phyloP scores from a whole-genome alignment of 495 filamentous ascomycete genomes.

The Podospora pseudopauciseta region DNA sequence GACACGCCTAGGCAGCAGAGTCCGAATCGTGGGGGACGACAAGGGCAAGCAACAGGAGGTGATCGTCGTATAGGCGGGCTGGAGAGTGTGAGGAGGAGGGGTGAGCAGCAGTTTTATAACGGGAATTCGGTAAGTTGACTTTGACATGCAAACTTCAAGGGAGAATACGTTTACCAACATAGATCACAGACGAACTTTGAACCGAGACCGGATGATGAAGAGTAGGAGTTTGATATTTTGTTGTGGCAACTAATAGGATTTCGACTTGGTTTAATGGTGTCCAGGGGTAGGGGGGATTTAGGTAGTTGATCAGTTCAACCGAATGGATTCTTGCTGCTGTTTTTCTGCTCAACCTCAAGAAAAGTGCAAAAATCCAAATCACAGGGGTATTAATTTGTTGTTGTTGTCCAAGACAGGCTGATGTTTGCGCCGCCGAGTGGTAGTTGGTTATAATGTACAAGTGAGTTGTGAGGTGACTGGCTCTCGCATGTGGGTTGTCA shows the following conservation, averaged over 20 bases:
- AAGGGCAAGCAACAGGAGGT: conserved; percentile 2
- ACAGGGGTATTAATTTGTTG: background rate
- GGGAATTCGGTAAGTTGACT: conserved; percentile 71
- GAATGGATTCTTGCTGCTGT: background rate
- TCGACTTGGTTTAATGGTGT: background rate
- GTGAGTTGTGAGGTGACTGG: background rate
- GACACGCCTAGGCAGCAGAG: conserved; percentile 8
- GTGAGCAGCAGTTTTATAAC: conserved; percentile 72
- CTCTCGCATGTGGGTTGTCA: no score
- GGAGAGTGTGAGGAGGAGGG: conserved; percentile 34
- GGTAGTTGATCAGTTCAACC: background rate
- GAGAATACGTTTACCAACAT: conserved; percentile 13
- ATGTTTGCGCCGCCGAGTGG: background rate
- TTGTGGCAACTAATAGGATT: background rate
- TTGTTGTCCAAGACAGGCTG: background rate
- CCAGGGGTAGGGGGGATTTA: background rate
- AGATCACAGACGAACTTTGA: conserved; percentile 65
- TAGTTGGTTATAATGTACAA: background rate
- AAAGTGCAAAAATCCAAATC: background rate
- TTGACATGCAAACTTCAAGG: background rate
- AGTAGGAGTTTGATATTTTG: conserved; percentile 11
- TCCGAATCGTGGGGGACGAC: background rate
- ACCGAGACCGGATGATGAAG: conserved; percentile 52
- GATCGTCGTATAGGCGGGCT: conserved; percentile 28
- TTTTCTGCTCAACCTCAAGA: background rate